phyloP scores from a whole-genome alignment of 441 rosid species.

The Isatis lusitanica region DNA sequence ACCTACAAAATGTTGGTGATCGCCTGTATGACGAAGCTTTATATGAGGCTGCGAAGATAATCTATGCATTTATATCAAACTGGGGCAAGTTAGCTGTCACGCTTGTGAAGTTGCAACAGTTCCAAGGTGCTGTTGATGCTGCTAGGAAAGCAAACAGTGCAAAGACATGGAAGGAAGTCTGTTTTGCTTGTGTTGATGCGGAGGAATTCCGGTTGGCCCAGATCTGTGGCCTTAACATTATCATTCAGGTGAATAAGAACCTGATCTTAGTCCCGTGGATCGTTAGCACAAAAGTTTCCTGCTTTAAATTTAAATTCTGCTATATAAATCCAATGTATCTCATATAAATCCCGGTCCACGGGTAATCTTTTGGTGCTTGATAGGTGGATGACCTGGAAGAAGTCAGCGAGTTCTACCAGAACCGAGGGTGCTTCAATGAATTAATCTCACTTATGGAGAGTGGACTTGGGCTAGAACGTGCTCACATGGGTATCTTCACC shows the following conservation, averaged over 20 bases:
- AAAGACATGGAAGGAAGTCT: constrained; percentile 99
- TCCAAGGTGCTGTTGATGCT: constrained; percentile 99
- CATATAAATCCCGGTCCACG: not conserved
- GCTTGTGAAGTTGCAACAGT: constrained; percentile 91
- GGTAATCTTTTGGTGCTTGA: constrained; percentile 22
- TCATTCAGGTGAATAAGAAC: constrained; percentile 72
- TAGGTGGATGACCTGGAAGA: constrained; percentile 99
- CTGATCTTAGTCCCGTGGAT: not conserved
- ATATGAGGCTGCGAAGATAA: constrained; percentile 96
- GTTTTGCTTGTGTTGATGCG: constrained; percentile 99
- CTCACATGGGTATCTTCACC: constrained; percentile 99
- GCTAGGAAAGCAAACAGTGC: constrained; percentile 99
- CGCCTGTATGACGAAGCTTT: constrained; percentile 85
- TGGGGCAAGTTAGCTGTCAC: constrained; percentile 99
- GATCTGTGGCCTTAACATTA: constrained; percentile 98
- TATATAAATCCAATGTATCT: constrained; percentile 4
- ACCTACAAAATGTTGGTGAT: constrained; percentile 92
- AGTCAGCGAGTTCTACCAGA: constrained; percentile 96
- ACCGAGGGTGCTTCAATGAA: constrained; percentile 97
- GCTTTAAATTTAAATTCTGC: not conserved
- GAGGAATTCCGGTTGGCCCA: constrained; percentile 99
- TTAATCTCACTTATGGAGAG: constrained; percentile 99
- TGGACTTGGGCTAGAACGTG: constrained; percentile 96
- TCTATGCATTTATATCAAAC: constrained; percentile 95
- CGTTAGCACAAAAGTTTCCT: not conserved